These are phyloP conservation scores for Aureobasidium sp. DNA, from an alignment of 2,329 filamentous ascomycete species.

Conservation along the genomic window DNA sequence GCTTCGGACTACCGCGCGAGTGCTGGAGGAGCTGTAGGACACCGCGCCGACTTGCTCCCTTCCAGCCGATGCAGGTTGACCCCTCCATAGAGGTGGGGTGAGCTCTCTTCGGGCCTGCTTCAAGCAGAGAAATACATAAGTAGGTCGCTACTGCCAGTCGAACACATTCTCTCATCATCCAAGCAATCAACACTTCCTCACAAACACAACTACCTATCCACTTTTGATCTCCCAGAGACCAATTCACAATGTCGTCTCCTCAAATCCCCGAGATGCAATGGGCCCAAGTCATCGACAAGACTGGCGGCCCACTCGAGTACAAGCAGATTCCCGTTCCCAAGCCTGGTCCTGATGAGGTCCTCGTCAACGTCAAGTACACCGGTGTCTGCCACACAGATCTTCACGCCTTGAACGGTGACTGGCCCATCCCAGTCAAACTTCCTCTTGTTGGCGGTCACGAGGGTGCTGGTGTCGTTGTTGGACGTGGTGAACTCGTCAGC, in stretches of 20 bases:
- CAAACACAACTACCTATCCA: background rate
- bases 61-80: conserved; percentile 9
- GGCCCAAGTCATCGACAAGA: conserved; percentile 84
- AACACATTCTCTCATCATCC: background rate
- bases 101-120: conserved; percentile 7
- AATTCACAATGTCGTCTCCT: conserved; percentile 8
- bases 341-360: conserved; percentile 81
- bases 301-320: conserved; percentile 58
- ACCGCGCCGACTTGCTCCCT: conserved; percentile 1
- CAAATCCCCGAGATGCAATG: conserved; percentile 72
- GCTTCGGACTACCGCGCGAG: conserved; percentile 9
- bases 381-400: conserved; percentile 87
- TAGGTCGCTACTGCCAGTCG: background rate
- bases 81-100: conserved; percentile 9
- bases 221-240: background rate
- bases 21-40: background rate
- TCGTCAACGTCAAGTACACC: conserved; percentile 83
- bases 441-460: conserved; percentile 75
- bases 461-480: conserved; percentile 75
- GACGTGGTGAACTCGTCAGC: conserved; percentile 64
- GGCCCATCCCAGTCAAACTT: conserved; percentile 74
- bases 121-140: conserved; percentile 1
- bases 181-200: background rate
- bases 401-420: conserved; percentile 78
- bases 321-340: conserved; percentile 74